phyloP scores from a whole-genome alignment of 2,329 filamentous ascomycete genomes.

The Xylaria hypoxylon region DNA sequence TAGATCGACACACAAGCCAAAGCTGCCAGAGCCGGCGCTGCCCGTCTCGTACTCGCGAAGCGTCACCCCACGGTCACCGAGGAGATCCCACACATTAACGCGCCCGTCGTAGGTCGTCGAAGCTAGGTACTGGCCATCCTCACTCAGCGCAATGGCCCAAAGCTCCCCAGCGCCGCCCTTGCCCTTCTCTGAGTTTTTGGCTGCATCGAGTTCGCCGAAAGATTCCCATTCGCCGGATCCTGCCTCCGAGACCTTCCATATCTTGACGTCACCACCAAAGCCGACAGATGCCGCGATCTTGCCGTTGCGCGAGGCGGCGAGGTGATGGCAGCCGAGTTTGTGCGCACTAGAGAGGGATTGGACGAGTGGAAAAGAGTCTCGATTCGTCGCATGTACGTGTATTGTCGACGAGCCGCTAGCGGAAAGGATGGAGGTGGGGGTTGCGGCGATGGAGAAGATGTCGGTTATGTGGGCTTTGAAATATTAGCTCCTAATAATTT shows the following conservation, averaged over 20 bases:
- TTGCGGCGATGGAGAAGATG: slow-evolving; percentile 85
- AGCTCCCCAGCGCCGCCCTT: slow-evolving; percentile 71
- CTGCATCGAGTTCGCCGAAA: slow-evolving; percentile 58
- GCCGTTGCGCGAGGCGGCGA: slow-evolving; percentile 77
- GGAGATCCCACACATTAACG: slow-evolving; percentile 87
- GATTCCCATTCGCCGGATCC: slow-evolving; percentile 67
- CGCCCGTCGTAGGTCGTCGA: slow-evolving; percentile 87
- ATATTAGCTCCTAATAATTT: slow-evolving; percentile 42
- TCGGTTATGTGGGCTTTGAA: slow-evolving; percentile 80
- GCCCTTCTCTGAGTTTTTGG: slow-evolving; percentile 48
- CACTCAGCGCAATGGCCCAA: slow-evolving; percentile 89
- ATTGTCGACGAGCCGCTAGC: slow-evolving; percentile 86
- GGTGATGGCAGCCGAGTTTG: slow-evolving; percentile 90
- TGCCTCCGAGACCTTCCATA: slow-evolving; percentile 77
- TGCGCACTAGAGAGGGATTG: slow-evolving; percentile 87
- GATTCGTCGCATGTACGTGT: slow-evolving; percentile 79
- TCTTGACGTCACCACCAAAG: slow-evolving; percentile 87
- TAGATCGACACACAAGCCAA: slow-evolving; percentile 88
- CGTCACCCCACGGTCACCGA: slow-evolving; percentile 66
- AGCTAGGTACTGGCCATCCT: slow-evolving; percentile 86
- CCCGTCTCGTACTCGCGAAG: slow-evolving; percentile 87
- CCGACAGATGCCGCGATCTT: slow-evolving; percentile 83
- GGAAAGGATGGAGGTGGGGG: slow-evolving; percentile 78
- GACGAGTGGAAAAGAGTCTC: slow-evolving; percentile 77
- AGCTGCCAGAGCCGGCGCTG: slow-evolving; percentile 78